Conservation (phyloP, 768 basidiomycete genomes). For the Boletus sp. region DNA sequence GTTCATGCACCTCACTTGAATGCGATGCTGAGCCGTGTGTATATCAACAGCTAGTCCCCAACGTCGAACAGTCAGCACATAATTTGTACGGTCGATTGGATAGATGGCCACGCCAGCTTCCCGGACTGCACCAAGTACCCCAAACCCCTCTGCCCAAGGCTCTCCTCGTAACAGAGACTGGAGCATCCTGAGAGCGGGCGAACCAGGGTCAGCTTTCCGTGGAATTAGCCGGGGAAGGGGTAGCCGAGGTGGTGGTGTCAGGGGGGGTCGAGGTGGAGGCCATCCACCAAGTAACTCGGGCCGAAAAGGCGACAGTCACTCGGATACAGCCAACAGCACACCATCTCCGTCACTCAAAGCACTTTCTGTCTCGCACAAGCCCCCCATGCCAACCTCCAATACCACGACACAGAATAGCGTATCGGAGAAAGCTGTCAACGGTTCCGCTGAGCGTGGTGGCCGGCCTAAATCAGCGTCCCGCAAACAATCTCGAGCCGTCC, state of each 20-base stretch:
- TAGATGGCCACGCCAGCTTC: conserved; percentile 45
- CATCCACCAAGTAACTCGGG: conserved; percentile 23
- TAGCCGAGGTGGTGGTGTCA: conserved; percentile 31
- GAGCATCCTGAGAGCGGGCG: conserved; percentile 38
- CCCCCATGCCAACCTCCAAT: conserved; percentile 10
- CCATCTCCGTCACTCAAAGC: conserved; percentile 20
- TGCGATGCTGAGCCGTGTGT: conserved; percentile 10
- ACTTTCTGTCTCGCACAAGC: conserved; percentile 15
- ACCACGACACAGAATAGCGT: conserved; percentile 19
- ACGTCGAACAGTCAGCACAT: conserved; percentile 1
- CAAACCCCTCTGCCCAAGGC: conserved; percentile 26
- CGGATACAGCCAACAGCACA: conserved; percentile 18
- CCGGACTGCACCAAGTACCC: conserved; percentile 25
- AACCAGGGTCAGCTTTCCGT: conserved; percentile 47
- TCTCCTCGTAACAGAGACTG: conserved; percentile 41
- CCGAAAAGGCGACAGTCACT: conserved; percentile 23
- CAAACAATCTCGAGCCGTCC: conserved; percentile 20
- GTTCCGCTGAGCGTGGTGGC: conserved; percentile 17
- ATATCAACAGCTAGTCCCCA: conserved; percentile 6
- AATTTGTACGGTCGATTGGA: neutral
- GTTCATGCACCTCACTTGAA: neutral
- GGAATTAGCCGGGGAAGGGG: conserved; percentile 39
- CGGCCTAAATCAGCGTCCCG: conserved; percentile 24
- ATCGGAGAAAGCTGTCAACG: conserved; percentile 22
- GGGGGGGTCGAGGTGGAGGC: conserved; percentile 26